A percentile compares a stretch with the other conserved stretches of the same genome.
Evolutionary conservation across 2,329 filamentous ascomycete genomes (phyloP).

Genomic region (Phyllosticta capitalensis): DNA sequence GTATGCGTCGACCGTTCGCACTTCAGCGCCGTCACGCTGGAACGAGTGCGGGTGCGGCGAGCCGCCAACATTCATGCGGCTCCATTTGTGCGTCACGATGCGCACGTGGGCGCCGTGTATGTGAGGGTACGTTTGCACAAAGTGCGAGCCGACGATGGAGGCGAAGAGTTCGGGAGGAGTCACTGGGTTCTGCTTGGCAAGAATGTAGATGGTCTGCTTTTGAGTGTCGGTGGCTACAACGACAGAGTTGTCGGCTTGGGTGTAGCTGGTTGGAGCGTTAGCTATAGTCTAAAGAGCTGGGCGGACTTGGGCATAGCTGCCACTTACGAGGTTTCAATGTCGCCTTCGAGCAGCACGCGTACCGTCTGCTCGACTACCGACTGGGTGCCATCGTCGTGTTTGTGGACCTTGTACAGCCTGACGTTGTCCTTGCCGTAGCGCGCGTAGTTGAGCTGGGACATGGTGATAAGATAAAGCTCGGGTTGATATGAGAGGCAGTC

Average conservation of each 20-base stretch:
- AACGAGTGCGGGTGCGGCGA: slow-evolving; percentile 93
- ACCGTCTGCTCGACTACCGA: slow-evolving; percentile 88
- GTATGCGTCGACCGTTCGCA: slow-evolving; percentile 69
- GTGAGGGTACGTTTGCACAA: slow-evolving; percentile 78
- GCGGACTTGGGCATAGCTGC: neutral
- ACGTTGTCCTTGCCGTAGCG: slow-evolving; percentile 96
- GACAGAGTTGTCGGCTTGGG: slow-evolving; percentile 83
- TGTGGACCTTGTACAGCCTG: slow-evolving; percentile 90
- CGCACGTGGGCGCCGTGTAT: slow-evolving; percentile 77
- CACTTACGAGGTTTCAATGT: slow-evolving; percentile 68
- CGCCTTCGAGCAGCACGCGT: slow-evolving; percentile 82
- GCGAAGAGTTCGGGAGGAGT: slow-evolving; percentile 90
- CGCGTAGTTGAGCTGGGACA: slow-evolving; percentile 46
- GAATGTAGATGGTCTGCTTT: slow-evolving; percentile 87
- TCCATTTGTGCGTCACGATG: slow-evolving; percentile 82
- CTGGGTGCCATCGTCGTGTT: slow-evolving; percentile 68
- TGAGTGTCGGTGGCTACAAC: slow-evolving; percentile 96
- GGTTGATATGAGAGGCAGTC: neutral
- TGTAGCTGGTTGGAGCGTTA: slow-evolving; percentile 55
- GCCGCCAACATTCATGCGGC: slow-evolving; percentile 76
- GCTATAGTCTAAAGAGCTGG: neutral
- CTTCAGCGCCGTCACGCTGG: slow-evolving; percentile 80
- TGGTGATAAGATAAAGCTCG: slow-evolving; percentile 14
- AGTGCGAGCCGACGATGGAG: slow-evolving; percentile 75
- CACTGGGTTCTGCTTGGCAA: slow-evolving; percentile 86